phyloP scores from a whole-genome alignment of 495 filamentous ascomycete species.

The Letharia columbiana region DNA sequence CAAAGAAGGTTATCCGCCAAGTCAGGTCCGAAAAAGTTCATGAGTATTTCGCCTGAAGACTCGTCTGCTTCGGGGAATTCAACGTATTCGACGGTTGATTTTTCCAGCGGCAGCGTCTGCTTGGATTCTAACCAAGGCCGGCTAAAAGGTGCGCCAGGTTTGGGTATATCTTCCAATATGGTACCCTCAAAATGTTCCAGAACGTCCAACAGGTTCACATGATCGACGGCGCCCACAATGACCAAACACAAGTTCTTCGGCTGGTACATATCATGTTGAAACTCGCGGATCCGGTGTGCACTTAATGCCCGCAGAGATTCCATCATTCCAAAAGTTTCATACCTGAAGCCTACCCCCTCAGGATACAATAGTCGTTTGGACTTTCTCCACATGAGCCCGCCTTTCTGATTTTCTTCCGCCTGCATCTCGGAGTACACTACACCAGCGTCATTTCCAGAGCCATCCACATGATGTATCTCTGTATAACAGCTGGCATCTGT shows the following conservation, averaged over 20 bases:
- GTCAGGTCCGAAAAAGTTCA: conserved; percentile 78
- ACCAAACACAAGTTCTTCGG: conserved; percentile 90
- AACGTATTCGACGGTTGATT: conserved; percentile 64
- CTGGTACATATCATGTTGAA: conserved; percentile 96
- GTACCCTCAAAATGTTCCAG: conserved; percentile 83
- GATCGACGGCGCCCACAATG: conserved; percentile 82
- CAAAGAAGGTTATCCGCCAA: conserved; percentile 53
- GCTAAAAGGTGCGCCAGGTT: conserved; percentile 64
- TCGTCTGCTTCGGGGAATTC: conserved; percentile 98
- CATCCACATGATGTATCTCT: conserved; percentile 93
- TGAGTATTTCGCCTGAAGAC: conserved; percentile 72
- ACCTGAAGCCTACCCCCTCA: conserved; percentile 81
- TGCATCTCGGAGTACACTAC: conserved; percentile 99
- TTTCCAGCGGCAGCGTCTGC: conserved; percentile 57
- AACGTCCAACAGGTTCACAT: conserved; percentile 66
- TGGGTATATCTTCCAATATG: conserved; percentile 72
- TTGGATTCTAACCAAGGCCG: conserved; percentile 86
- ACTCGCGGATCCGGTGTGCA: conserved; percentile 79
- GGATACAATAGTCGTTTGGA: conserved; percentile 76
- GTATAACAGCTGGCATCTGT: conserved; percentile 91
- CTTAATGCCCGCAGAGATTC: conserved; percentile 77
- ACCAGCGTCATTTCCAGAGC: conserved; percentile 85
- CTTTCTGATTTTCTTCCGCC: conserved; percentile 73
- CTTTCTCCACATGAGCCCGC: conserved; percentile 75
- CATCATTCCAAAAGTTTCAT: conserved; percentile 97